Percentiles rank a stretch among this genome's conserved stretches.
These are phyloP conservation scores for Podospora sp. DNA, from an alignment of 495 filamentous ascomycete genomes.

Conservation along the genomic window DNA sequence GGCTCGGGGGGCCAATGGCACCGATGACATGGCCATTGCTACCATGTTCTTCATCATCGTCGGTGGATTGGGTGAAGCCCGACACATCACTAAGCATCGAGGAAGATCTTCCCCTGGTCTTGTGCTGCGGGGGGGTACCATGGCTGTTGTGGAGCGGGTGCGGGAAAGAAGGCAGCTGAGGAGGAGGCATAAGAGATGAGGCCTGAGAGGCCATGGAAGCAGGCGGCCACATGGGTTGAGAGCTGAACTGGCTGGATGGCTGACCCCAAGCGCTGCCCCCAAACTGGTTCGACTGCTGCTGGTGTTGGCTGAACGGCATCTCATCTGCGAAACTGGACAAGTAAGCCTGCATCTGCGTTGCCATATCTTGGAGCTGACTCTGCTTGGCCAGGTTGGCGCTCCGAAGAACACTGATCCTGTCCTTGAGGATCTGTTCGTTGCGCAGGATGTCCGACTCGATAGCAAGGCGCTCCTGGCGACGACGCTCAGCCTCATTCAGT, in stretches of 20 bases:
- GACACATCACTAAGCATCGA: conserved; percentile 70
- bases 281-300: conserved; percentile 28
- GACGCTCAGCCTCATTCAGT: conserved; percentile 72
- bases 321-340: conserved; percentile 43
- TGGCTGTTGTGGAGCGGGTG: conserved; percentile 27
- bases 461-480: conserved; percentile 66
- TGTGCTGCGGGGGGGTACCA: conserved; percentile 29
- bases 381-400: conserved; percentile 45
- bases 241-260: conserved; percentile 17
- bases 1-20: conserved; percentile 14
- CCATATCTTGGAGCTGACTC: conserved; percentile 43
- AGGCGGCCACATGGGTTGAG: conserved; percentile 34
- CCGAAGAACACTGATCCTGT: conserved; percentile 41
- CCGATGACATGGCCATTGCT: conserved; percentile 6
- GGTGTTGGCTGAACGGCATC: conserved; percentile 27
- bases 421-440: conserved; percentile 51
- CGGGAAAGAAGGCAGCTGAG: conserved; percentile 27
- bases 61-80: conserved; percentile 64
- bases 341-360: conserved; percentile 43
- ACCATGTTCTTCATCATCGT: conserved; percentile 39
- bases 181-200: conserved; percentile 26
- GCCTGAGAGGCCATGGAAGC: conserved; percentile 28
- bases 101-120: conserved; percentile 60
- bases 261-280: conserved; percentile 29
- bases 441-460: conserved; percentile 66